Evolutionary conservation across 805 yeast species (phyloP).

Genomic region (Cyberlindnera japonica): DNA sequence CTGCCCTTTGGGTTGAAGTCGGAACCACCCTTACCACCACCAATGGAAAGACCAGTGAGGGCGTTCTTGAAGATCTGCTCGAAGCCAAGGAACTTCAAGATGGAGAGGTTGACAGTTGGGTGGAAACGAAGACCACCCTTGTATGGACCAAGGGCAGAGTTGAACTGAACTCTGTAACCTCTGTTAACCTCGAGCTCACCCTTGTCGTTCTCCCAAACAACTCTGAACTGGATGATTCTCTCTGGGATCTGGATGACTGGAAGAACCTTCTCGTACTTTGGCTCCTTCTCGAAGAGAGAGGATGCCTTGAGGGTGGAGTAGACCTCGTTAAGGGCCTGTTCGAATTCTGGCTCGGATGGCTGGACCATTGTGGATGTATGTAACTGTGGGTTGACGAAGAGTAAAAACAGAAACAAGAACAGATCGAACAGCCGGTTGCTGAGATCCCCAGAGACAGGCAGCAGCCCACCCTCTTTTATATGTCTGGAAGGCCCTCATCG

Average conservation of each 20-base stretch:
- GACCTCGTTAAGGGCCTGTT: slow-evolving; percentile 96
- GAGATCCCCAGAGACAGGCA: neutral
- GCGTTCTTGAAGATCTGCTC: slow-evolving; percentile 99
- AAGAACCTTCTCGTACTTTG: slow-evolving; percentile 83
- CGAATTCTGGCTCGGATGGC: slow-evolving; percentile 96
- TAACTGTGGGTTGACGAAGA: neutral
- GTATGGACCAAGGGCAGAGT: slow-evolving; percentile 98
- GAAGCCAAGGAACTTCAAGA: slow-evolving; percentile 93
- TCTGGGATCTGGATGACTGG: slow-evolving; percentile 94
- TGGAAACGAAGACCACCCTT: slow-evolving; percentile 99
- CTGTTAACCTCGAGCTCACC: slow-evolving; percentile 91
- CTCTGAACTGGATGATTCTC: slow-evolving; percentile 95
- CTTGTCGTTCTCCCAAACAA: slow-evolving; percentile 94
- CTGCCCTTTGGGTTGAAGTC: slow-evolving; percentile 97
- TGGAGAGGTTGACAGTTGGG: slow-evolving; percentile 93
- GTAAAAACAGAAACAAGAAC: neutral
- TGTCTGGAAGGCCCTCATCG: neutral
- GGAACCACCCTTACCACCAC: slow-evolving; percentile 99
- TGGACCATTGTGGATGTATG: slow-evolving; percentile 51
- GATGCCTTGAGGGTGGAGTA: slow-evolving; percentile 86
- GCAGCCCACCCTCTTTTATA: slow-evolving; percentile 2
- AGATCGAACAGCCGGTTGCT: neutral
- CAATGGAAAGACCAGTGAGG: slow-evolving; percentile 93
- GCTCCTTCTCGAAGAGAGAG: slow-evolving; percentile 81
- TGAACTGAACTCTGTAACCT: slow-evolving; percentile 98